A percentile compares a stretch with the other conserved stretches of the same genome.
These are phyloP conservation scores for Coemansia sp. DNA, from an alignment of 192 early-diverging fungal species.

Conservation along the genomic window DNA sequence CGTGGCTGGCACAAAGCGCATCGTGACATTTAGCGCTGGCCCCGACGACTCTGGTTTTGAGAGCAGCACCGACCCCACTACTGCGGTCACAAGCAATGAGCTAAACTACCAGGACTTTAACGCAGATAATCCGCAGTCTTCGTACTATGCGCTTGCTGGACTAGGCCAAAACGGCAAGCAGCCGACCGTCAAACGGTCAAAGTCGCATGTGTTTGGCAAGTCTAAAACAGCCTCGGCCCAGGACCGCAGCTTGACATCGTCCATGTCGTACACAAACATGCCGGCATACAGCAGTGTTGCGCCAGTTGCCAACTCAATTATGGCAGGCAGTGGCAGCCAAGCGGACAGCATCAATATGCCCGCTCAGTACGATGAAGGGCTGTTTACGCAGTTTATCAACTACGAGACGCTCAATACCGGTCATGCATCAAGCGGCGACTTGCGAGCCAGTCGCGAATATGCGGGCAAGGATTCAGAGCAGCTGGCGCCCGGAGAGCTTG, in stretches of 20 bases:
- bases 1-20: not conserved
- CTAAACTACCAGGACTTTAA: not conserved
- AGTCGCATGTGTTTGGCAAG: constrained; percentile 17
- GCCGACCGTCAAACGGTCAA: constrained; percentile 15
- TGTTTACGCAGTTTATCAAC: constrained; percentile 45
- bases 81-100: not conserved
- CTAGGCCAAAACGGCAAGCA: not conserved
- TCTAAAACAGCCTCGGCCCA: not conserved
- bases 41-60: not conserved
- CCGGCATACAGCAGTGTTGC: not conserved
- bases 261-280: not conserved
- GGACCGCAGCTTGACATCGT: not conserved
- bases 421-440: not conserved
- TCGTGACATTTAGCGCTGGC: not conserved
- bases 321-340: not conserved
- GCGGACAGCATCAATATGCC: not conserved
- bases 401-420: constrained; percentile 7
- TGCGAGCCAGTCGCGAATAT: not conserved
- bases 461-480: constrained; percentile 5
- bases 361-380: constrained; percentile 22
- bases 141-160: not conserved
- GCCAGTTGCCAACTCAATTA: not conserved
- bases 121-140: not conserved
- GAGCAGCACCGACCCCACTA: not conserved
- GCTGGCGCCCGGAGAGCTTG: constrained; percentile 22